phyloP scores from a whole-genome alignment of 495 filamentous ascomycete species.

The Daldinia concentrica region DNA sequence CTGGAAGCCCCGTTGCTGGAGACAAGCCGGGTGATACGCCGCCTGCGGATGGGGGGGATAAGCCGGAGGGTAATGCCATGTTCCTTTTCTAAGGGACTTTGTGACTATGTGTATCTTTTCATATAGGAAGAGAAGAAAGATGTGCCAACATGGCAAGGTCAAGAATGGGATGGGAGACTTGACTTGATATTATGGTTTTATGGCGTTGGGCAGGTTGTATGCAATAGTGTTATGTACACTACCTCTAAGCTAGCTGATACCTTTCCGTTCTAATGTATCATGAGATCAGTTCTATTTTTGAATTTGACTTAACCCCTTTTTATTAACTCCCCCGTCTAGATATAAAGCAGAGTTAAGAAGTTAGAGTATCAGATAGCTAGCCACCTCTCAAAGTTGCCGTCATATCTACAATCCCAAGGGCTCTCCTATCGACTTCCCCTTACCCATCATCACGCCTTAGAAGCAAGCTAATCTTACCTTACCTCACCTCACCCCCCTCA shows the following conservation, averaged over 20 bases:
- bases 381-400: not conserved
- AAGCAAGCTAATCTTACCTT: too few relatives aligned
- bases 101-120: not conserved
- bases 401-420: too few relatives aligned
- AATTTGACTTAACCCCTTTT: not conserved
- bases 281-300: slow-evolving; percentile 9
- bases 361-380: not conserved
- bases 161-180: slow-evolving; percentile 1
- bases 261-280: slow-evolving; percentile 33
- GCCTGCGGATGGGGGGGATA: slow-evolving; percentile 32
- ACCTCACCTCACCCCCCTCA: slow-evolving; percentile 35
- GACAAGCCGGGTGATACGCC: slow-evolving; percentile 46
- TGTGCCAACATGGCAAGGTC: not conserved
- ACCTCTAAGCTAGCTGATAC: slow-evolving; percentile 25
- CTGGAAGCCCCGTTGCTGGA: slow-evolving; percentile 70
- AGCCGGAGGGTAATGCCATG: slow-evolving; percentile 20
- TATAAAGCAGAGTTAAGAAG: not conserved
- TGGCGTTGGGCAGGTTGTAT: slow-evolving; percentile 29
- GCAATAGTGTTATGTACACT: slow-evolving; percentile 34
- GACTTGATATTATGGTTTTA: slow-evolving; percentile 11
- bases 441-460: too few relatives aligned
- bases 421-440: too few relatives aligned
- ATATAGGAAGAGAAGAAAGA: not conserved
- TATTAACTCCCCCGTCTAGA: not conserved
- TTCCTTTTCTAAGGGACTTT: slow-evolving; percentile 34